Evolutionary conservation across 2,329 filamentous ascomycete genomes (phyloP), one percentile per base, ranked within the genome.

Genomic region (Cercospora sp.): DNA sequence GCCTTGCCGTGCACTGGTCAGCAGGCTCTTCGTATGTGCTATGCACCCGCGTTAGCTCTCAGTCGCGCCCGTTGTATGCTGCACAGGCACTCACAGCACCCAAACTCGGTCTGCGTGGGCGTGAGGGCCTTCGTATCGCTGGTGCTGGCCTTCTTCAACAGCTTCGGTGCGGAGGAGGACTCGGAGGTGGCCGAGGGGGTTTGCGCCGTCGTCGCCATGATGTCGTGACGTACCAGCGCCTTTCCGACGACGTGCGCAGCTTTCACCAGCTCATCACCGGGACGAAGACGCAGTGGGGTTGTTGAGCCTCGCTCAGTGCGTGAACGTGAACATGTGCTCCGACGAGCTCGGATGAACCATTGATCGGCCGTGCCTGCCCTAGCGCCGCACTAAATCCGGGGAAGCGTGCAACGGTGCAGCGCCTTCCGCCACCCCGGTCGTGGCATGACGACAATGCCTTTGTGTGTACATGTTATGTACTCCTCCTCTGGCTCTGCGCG

Each of bases 1-100:
- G 70, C 85, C 88, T 73, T 91, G 89, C 80, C 88, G 89, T 16
- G 87, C 86, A 70, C 89, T 87, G 70, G 88, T 86, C 57, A 93
- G 84, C 68, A 93, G 86, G 26, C 85, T 83, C 77, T 91, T 89
- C 60, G 92, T 85, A 79, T 94, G 91, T 78, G 92, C 91, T 93
- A 75, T 12, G 37, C 10, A n/a, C 43, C 43, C 62, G 10, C 55
- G 74, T 81, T 71, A 82, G 80, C 53, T 6, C 66, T 8, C 51
- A 8, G 12, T 34, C 13, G 16, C 53, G 13, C 26, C 34, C 9
- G 18, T 26, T 16, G 9, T 21, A 37, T 34, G n/a, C 43, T n/a
- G 12, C 16, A 18, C 21, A 24, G 18, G 5, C n/a, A 66, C 70
- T 70, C 55, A 74, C 70, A 40, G 37, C 66, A 73, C 13, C 71